Evolutionary conservation across 2,329 filamentous ascomycete genomes (phyloP), one percentile per base, ranked within the genome.

Genomic region (Verticillium nubilum): DNA sequence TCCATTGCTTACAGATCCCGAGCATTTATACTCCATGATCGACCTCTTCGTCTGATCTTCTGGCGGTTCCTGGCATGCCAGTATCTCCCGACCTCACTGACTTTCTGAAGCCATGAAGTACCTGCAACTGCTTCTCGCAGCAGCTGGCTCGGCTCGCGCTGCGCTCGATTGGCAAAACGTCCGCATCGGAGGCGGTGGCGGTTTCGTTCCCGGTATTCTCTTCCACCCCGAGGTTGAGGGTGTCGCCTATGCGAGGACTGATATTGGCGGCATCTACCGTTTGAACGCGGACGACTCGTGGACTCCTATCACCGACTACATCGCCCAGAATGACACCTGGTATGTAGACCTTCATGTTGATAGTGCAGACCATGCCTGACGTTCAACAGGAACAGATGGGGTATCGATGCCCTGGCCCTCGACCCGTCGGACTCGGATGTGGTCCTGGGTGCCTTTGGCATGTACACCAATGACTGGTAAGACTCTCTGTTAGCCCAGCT

Each of bases 381-480:
- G 3, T 52, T 37, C 1, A 17, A 6, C 57, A 82, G 79, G 80
- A 75, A 79, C 63, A 75, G 79, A 55, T 86, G 83, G 83, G 83
- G 83, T 10, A 71, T 84, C 13, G 83, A 86, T 62, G 81, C 82
- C 0, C 63, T 86, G 13, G 84, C 83, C 1, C 71, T 84, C 1
- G 84, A 86, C 59, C 80, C 83, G 0, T 75, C 80, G 27, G 75
- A 86, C 52, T 68, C 79, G 2, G 72, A 78, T 57, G 78, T 79
- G 56, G 74, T 86, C 0, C 84, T 82, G 61, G 74, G 80, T 1
- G 82, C 82, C 0, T 77, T 80, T 1, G 82, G 84, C 56, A 77
- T 82, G 73, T 86, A 86, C 65, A 86, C 82, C 13, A 86, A 81
- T 65, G 73, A 72, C 63, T 86, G 82, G 82, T 74, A 66, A 42